These are phyloP conservation scores for Isochrysis galbana DNA, from an alignment of 78 protist species.

Conservation along the genomic window DNA sequence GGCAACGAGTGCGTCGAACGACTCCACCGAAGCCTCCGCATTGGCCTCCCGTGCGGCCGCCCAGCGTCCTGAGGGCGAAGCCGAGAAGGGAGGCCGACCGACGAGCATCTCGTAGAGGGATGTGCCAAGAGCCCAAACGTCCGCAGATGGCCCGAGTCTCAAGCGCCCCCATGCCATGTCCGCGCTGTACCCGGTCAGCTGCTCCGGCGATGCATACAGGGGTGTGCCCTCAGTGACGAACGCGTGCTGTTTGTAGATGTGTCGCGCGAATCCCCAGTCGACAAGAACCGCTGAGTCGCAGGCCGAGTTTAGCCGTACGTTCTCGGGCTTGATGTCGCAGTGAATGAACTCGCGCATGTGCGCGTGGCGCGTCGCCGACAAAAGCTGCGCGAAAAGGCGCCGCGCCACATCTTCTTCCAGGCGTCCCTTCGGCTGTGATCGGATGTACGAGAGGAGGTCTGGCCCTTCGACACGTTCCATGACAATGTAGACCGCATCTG, in stretches of 20 bases:
- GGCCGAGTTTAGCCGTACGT: not conserved
- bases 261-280: conserved; percentile 3
- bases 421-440: not conserved
- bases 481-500: not conserved
- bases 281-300: not conserved
- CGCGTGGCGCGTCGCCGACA: not conserved
- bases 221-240: not conserved
- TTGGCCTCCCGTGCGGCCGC: too few species aligned
- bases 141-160: not conserved
- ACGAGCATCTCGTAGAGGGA: not conserved
- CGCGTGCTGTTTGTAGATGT: not conserved
- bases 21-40: too few species aligned
- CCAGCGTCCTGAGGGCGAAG: not conserved
- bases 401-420: not conserved
- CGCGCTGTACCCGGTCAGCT: conserved; percentile 3
- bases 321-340: conserved; percentile 15
- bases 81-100: not conserved
- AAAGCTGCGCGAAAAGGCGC: not conserved
- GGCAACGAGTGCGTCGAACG: too few species aligned
- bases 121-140: conserved; percentile 13
- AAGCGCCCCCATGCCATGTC: not conserved
- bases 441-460: not conserved
- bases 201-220: not conserved
- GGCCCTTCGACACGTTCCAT: conserved; percentile 6
- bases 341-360: not conserved